Base-by-base conservation (phyloP, 2,329 filamentous ascomycete species). In the Fusarium sp. region DNA sequence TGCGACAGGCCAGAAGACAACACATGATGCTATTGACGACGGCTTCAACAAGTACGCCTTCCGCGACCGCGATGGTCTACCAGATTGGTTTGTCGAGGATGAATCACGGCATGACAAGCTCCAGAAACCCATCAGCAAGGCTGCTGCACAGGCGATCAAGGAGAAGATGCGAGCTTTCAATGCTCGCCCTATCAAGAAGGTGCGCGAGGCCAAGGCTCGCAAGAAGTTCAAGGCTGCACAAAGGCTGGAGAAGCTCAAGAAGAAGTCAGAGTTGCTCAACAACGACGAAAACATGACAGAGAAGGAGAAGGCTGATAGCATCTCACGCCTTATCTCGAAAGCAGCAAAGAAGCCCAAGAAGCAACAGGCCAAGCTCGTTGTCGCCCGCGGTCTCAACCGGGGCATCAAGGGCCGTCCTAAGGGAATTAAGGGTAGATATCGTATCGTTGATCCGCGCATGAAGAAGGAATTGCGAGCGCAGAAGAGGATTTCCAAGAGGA, bases 61-160 rank as follows among this genome's bases (percentile, higher is more conserved):
- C 85, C 94, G 95, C 56, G 95, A 98, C 79, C 88, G 90, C 8
- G 95, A 98, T 73, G 95, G 95, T 5, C 88, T 99, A 4, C 96
- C 96, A 0, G 95, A 98, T 56, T 99, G 97, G 97, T 99, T 99
- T 86, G 83, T 98, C 20, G 96, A 99, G 78, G 96, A 99, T 78
- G 96, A 99, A 81, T 81, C 83, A 75, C 90, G 88, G 76, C 95
- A 99, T 83, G 94, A 95, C 82, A 94, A 92, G 80, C 89, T 89
- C 3, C 91, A 96, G 72, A 92, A 94, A 65, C 97, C 96, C n/a
- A 95, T 97, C 77, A 94, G 92, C 55, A 96, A 96, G 76, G 94
- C 94, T 38, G 97, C 93, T 0, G 95, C 95, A 1, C 87, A 90
- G 18, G 96, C 96, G 4, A 98, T 99, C 85, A 95, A 96, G 82